Base-by-base conservation (phyloP, 1,284 basidiomycete species). In the Polyporus tsugae region DNA sequence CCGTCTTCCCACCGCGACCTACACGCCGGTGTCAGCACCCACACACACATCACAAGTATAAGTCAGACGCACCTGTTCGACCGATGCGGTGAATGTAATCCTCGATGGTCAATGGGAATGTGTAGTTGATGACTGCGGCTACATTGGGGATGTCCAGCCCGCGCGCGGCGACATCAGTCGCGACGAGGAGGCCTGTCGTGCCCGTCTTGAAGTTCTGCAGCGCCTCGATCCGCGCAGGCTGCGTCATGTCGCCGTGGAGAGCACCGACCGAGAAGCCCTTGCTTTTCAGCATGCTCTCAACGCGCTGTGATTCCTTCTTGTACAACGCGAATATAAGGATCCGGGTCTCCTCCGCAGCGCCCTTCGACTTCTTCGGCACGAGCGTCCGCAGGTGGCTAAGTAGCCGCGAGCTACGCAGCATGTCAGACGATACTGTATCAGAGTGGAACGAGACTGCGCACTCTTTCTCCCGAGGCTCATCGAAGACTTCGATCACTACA, bases 61-160 rank as follows among this genome's bases (percentile, higher is more conserved):
- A 42, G n/a, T 33, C 46, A 29, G 46, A 75, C 68, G 36, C 63
- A 91, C 91, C 92, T 6, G 97, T 99, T 75, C 97, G 90, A 38
- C 97, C 97, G 74, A 99, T 99, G 39, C 98, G 93, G 82, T 99
- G 97, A 70, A 99, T 93, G 79, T 99, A 99, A 83, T 99, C 91
- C 82, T 96, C 96, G 60, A 97, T 92, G 0, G 95, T 98, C 74
- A 99, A 84, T 19, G 98, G 98, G 86, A 99, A 99, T 10, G 96
- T 98, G 77, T 99, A 98, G 83, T 98, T 98, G 78, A 96, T 89
- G 44, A 97, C 95, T 39, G 92, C 88, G 60, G 91, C 94, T 44
- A 99, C 98, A 78, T 98, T 94, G 4, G 98, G 97, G 75, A 99
- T 99, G 83, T 99, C 97, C 70, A 99, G 84, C 22, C 97, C 98